Percentiles rank a stretch among this genome's conserved stretches.
Conservation (phyloP, 2,329 filamentous ascomycete genomes). For the Blastomyces parvus region DNA sequence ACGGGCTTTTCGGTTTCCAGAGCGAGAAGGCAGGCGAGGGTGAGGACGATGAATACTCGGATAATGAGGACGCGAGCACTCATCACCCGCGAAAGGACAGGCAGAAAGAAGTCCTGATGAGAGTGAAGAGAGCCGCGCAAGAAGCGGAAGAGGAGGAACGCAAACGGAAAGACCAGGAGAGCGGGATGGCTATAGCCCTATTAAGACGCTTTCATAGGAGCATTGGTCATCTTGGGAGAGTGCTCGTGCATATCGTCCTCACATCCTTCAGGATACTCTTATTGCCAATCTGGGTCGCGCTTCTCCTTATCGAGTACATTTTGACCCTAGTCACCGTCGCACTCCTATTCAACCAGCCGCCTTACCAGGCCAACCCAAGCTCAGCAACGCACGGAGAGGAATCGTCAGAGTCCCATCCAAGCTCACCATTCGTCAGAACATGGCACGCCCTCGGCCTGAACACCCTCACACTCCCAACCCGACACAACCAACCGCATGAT, state of each 20-base stretch:
- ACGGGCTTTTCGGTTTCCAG: constrained; percentile 4
- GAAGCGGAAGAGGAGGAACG: constrained; percentile 4
- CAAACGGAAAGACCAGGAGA: constrained; percentile 2
- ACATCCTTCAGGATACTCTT: neutral
- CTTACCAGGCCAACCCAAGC: neutral
- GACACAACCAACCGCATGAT: neutral
- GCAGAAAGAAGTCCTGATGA: constrained; percentile 2
- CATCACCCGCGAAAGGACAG: neutral
- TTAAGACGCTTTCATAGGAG: neutral
- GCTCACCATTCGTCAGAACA: neutral
- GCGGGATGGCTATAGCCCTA: neutral
- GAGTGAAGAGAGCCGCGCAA: constrained; percentile 2
- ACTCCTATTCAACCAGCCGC: neutral
- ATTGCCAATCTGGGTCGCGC: constrained; percentile 5
- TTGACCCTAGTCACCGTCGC: neutral
- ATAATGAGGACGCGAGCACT: neutral
- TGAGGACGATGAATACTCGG: constrained; percentile 5
- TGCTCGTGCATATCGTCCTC: neutral
- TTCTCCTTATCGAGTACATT: neutral
- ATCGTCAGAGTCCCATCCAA: neutral
- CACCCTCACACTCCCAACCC: neutral
- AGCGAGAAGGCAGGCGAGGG: neutral
- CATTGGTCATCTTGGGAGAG: neutral
- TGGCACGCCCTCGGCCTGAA: constrained; percentile 2
- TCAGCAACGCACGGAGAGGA: neutral